Conservation (phyloP, 1,139 yeast genomes). For the Casaregolazyma lundiana region DNA sequence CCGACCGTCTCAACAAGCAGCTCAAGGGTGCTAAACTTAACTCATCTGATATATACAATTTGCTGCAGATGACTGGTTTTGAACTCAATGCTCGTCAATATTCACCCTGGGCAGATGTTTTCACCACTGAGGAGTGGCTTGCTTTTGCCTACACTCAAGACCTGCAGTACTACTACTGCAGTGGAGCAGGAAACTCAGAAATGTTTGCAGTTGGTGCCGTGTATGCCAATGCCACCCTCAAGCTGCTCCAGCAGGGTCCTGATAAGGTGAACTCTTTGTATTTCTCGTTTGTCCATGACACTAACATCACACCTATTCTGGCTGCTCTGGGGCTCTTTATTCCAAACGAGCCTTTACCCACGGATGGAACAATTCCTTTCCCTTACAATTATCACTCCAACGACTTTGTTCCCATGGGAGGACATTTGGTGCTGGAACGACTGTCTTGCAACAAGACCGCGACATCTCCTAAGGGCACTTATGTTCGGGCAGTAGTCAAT, state of each 20-base stretch:
- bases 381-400: constrained; percentile 44
- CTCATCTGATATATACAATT: constrained; percentile 38
- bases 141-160: constrained; percentile 46
- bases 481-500: constrained; percentile 51
- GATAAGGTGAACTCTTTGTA: constrained; percentile 34
- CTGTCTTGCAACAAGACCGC: constrained; percentile 37
- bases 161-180: constrained; percentile 45
- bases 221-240: constrained; percentile 46
- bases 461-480: constrained; percentile 28
- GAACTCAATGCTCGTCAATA: constrained; percentile 52
- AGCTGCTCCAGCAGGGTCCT: constrained; percentile 40
- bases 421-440: constrained; percentile 50
- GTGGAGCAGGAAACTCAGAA: constrained; percentile 50
- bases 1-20: constrained; percentile 37
- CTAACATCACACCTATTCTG: constrained; percentile 48
- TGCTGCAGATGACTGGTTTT: constrained; percentile 52
- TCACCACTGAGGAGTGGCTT: constrained; percentile 52
- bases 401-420: constrained; percentile 55
- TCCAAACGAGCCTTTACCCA: constrained; percentile 35
- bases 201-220: constrained; percentile 47
- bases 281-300: constrained; percentile 56
- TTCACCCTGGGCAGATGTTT: constrained; percentile 51
- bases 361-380: constrained; percentile 35
- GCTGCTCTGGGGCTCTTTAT: constrained; percentile 49
- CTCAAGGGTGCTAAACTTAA: constrained; percentile 44